Percentiles rank a stretch among this genome's conserved stretches.
phyloP scores from a whole-genome alignment of 768 basidiomycete genomes.

The Mycena sanguinolenta region DNA sequence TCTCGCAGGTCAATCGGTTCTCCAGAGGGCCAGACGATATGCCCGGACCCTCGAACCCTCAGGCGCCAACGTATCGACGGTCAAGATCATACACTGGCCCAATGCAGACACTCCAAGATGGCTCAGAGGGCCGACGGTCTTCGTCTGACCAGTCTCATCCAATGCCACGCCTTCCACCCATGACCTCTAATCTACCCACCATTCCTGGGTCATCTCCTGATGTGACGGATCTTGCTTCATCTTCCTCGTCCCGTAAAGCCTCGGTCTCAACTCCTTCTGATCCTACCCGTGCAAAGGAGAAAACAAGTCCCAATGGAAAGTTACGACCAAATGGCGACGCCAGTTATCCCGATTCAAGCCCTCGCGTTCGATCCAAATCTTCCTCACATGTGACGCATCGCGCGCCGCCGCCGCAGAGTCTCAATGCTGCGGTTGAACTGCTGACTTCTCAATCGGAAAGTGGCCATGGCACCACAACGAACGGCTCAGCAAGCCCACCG shows the following conservation, averaged over 20 bases:
- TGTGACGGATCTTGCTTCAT: slow-evolving; percentile 71
- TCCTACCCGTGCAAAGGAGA: slow-evolving; percentile 46
- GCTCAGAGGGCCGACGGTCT: slow-evolving; percentile 44
- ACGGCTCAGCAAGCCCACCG: slow-evolving; percentile 36
- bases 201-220: slow-evolving; percentile 83
- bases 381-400: slow-evolving; percentile 68
- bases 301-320: slow-evolving; percentile 51
- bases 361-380: slow-evolving; percentile 66
- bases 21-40: slow-evolving; percentile 49
- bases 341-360: slow-evolving; percentile 51
- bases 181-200: slow-evolving; percentile 65
- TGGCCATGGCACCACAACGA: slow-evolving; percentile 43
- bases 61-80: slow-evolving; percentile 51
- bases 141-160: slow-evolving; percentile 42
- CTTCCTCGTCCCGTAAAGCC: slow-evolving; percentile 61
- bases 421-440: slow-evolving; percentile 80
- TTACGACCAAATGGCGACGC: slow-evolving; percentile 44
- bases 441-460: slow-evolving; percentile 62
- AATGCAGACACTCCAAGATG: slow-evolving; percentile 42
- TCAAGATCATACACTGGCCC: slow-evolving; percentile 54
- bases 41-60: slow-evolving; percentile 36
- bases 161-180: slow-evolving; percentile 48
- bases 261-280: slow-evolving; percentile 50
- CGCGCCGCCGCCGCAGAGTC: slow-evolving; percentile 74
- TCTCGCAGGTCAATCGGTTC: slow-evolving; percentile 68